Conservation (phyloP, 2,329 filamentous ascomycete species). For the Verticillium isaacii region DNA sequence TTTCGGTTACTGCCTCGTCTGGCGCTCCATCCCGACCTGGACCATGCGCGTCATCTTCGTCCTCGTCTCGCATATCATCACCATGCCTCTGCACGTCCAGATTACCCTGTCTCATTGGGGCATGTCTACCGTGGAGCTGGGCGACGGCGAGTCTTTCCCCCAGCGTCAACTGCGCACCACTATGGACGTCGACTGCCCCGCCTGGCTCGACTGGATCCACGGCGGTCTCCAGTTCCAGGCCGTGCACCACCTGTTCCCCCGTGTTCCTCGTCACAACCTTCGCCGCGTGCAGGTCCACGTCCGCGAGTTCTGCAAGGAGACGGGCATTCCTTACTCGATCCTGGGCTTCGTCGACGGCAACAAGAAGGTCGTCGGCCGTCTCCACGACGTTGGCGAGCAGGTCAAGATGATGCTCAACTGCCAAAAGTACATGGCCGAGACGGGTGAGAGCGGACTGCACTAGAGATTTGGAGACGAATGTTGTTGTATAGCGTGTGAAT, state of each 20-base stretch:
- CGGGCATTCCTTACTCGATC: conserved; percentile 57
- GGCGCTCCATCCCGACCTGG: conserved; percentile 53
- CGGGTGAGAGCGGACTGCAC: conserved; percentile 37
- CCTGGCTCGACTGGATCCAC: conserved; percentile 68
- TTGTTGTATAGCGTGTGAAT: background rate
- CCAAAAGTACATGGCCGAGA: conserved; percentile 44
- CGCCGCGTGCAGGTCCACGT: conserved; percentile 55
- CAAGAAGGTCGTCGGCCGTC: conserved; percentile 38
- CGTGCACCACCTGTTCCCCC: conserved; percentile 65
- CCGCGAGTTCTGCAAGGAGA: conserved; percentile 59
- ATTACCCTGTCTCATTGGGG: conserved; percentile 70
- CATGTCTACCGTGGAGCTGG: conserved; percentile 63
- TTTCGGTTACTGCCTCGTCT: conserved; percentile 63
- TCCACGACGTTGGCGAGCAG: conserved; percentile 58
- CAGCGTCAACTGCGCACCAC: conserved; percentile 67
- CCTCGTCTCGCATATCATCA: conserved; percentile 59
- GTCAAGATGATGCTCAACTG: conserved; percentile 56
- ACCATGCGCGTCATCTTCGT: conserved; percentile 56
- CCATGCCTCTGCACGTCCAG: conserved; percentile 65
- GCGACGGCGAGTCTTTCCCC: conserved; percentile 60
- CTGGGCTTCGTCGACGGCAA: conserved; percentile 61
- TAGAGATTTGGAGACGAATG: conserved; percentile 6
- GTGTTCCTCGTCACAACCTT: conserved; percentile 65
- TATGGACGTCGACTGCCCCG: conserved; percentile 69
- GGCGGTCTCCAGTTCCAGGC: conserved; percentile 71